Evolutionary conservation across 345 rosid genomes (phyloP).

Genomic region (Sisymbrium irio): DNA sequence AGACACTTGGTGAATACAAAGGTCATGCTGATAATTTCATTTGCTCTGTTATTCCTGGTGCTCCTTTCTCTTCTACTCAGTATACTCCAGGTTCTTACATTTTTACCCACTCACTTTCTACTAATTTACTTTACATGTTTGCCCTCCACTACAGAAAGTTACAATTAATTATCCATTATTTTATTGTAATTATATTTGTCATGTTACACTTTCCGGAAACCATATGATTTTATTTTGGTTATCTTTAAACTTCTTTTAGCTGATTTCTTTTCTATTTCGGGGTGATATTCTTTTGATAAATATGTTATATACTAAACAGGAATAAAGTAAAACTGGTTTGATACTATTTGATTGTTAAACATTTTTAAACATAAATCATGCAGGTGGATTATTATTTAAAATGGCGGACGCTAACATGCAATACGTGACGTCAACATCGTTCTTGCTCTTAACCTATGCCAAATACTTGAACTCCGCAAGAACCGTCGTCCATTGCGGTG

Average conservation of each 20-base stretch:
- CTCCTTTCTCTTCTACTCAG: constrained; percentile 70
- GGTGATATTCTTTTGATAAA: background rate
- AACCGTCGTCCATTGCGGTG: constrained; percentile 51
- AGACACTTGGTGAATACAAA: constrained; percentile 82
- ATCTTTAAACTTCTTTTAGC: background rate
- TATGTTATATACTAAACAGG: background rate
- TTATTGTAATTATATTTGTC: background rate
- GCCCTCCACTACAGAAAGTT: background rate
- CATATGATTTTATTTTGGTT: background rate
- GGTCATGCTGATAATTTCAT: constrained; percentile 95
- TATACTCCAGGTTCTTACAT: constrained; percentile 74
- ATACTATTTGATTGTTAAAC: background rate
- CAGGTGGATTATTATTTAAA: constrained; percentile 70
- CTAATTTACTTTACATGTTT: background rate
- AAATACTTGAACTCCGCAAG: constrained; percentile 47
- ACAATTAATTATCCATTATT: too few species aligned
- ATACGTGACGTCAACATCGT: constrained; percentile 58
- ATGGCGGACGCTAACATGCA: constrained; percentile 57
- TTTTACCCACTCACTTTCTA: constrained; percentile 1
- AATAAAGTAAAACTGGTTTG: background rate
- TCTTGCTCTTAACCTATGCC: constrained; percentile 56
- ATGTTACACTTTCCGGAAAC: background rate
- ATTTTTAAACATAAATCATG: background rate
- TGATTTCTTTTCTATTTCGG: constrained; percentile 22
- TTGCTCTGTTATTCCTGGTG: constrained; percentile 87